Conservation (phyloP, 2,329 filamentous ascomycete species). For the Ophiostoma australiae region DNA sequence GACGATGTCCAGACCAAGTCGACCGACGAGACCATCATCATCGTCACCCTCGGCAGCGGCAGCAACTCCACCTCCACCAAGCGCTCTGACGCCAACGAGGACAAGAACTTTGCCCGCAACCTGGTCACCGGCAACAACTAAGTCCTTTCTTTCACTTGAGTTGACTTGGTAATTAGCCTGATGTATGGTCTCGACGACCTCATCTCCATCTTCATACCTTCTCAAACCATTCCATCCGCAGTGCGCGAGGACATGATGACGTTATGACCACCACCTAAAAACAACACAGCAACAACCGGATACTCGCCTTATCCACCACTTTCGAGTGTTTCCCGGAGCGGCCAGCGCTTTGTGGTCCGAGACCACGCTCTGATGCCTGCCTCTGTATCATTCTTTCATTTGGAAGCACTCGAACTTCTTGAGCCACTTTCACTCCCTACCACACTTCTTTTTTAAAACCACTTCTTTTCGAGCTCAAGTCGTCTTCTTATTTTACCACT, state of each 20-base stretch:
- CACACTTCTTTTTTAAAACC: background rate
- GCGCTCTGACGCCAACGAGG: conserved; percentile 15
- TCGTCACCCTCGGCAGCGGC: conserved; percentile 33
- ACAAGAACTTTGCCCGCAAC: conserved; percentile 27
- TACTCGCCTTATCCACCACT: background rate
- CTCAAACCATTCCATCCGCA: conserved; percentile 17
- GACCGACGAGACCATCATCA: conserved; percentile 34
- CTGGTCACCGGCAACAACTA: conserved; percentile 28
- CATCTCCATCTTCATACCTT: background rate
- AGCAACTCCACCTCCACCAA: conserved; percentile 22
- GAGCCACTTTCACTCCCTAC: background rate
- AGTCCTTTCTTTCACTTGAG: background rate
- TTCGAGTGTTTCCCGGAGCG: conserved; percentile 11
- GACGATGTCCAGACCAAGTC: conserved; percentile 41
- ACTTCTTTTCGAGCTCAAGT: background rate
- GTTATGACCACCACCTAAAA: background rate
- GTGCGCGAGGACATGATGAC: conserved; percentile 22
- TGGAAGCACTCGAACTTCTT: background rate
- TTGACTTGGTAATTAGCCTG: background rate
- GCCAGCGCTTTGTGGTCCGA: conserved; percentile 18
- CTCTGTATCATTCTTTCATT: conserved; percentile 5
- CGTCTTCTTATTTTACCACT: background rate
- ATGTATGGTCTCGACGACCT: background rate
- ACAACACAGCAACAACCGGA: background rate
- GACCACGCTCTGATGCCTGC: conserved; percentile 10